phyloP scores from a whole-genome alignment of 208 protist genomes.

The Leishmania gerbilli region DNA sequence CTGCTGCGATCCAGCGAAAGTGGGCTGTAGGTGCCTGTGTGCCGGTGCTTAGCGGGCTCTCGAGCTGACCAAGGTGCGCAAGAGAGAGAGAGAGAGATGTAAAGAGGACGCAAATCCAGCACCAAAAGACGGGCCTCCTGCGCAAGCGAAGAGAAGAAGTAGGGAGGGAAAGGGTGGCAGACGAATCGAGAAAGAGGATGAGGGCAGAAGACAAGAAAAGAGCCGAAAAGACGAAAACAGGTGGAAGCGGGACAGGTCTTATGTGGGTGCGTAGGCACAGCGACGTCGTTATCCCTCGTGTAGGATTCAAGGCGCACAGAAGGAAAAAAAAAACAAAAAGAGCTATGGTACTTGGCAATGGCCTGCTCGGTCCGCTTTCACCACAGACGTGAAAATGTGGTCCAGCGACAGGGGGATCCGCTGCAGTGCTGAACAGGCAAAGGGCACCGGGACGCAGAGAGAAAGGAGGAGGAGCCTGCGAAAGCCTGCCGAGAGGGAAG shows the following conservation, averaged over 20 bases:
- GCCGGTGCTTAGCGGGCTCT: neutral
- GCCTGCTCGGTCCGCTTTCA: neutral
- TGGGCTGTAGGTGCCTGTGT: neutral
- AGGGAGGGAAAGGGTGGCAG: neutral
- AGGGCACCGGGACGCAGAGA: neutral
- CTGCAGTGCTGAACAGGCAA: neutral
- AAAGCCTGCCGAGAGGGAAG: neutral
- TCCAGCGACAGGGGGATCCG: neutral
- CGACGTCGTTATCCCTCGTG: neutral
- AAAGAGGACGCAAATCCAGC: neutral
- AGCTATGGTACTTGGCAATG: neutral
- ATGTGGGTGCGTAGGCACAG: neutral
- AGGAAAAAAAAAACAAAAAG: neutral
- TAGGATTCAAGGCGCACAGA: neutral
- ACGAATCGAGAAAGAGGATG: neutral
- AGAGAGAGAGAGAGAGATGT: neutral
- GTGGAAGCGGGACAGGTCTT: neutral
- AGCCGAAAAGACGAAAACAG: neutral
- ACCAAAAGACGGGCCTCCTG: neutral
- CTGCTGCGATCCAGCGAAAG: neutral
- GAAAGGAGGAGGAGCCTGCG: neutral
- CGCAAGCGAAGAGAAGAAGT: neutral
- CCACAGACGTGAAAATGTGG: neutral
- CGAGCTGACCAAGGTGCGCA: neutral
- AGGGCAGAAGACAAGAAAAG: neutral